Conservation (phyloP, 345 rosid species). For the Pugionium cornutum region DNA sequence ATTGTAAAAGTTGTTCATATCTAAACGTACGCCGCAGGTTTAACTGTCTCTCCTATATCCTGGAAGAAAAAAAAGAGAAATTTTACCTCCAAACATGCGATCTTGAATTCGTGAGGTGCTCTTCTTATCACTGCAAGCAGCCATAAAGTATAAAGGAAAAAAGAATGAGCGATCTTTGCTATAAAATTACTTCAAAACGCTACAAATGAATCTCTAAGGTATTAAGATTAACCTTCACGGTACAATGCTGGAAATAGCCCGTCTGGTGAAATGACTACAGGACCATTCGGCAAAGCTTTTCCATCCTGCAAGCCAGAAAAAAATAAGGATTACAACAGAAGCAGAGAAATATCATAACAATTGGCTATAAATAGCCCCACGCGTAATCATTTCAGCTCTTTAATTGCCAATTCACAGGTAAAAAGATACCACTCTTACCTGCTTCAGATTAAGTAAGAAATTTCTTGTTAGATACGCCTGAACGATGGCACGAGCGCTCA, state of each 20-base stretch:
- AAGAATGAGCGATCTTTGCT: neutral
- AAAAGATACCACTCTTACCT: conserved; percentile 46
- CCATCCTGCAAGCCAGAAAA: conserved; percentile 64
- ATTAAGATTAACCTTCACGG: conserved; percentile 67
- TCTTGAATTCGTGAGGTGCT: conserved; percentile 95
- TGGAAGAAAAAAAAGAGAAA: neutral
- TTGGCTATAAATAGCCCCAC: neutral
- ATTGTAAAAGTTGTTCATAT: conserved; percentile 1
- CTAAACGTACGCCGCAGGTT: neutral
- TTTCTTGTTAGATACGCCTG: conserved; percentile 90
- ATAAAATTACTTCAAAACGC: neutral
- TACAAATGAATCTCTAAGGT: conserved; percentile 17
- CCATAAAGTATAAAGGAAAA: neutral
- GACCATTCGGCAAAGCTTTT: conserved; percentile 81
- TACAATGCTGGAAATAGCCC: conserved; percentile 85
- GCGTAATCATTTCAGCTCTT: neutral
- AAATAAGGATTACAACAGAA: neutral
- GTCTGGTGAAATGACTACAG: conserved; percentile 88
- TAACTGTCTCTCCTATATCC: neutral
- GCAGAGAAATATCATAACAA: conserved; percentile 18
- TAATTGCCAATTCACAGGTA: neutral
- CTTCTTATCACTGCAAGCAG: conserved; percentile 72
- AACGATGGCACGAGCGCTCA: conserved; percentile 94
- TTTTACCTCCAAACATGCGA: conserved; percentile 85
- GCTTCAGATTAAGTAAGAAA: conserved; percentile 78